phyloP scores from a whole-genome alignment of 1,139 yeast genomes.

The Sugiyamaella japonica region DNA sequence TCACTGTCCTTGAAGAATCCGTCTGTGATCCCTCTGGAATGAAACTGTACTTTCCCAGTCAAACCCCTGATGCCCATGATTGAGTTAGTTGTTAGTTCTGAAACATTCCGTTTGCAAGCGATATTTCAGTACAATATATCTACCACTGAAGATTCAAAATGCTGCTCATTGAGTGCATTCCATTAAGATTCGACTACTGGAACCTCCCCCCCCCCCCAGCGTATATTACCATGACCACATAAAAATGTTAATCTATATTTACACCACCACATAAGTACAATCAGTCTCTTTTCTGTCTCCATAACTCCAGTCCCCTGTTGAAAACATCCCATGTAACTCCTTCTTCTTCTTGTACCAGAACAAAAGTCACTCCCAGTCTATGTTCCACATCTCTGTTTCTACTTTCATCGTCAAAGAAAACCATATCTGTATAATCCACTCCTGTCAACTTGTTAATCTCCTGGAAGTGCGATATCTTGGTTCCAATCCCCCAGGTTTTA shows the following conservation, averaged over 20 bases:
- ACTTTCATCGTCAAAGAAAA: constrained; percentile 68
- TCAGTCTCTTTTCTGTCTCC: constrained; percentile 23
- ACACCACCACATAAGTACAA: neutral
- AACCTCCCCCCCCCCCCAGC: no score
- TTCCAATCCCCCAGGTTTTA: constrained; percentile 66
- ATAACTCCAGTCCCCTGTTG: constrained; percentile 33
- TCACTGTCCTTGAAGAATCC: constrained; percentile 10
- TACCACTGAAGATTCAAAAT: no score
- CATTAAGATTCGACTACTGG: no score
- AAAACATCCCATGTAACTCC: constrained; percentile 56
- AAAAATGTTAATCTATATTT: neutral
- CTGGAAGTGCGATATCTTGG: constrained; percentile 60
- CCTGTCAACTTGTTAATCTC: constrained; percentile 50
- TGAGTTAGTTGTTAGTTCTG: no score
- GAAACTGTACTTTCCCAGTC: neutral
- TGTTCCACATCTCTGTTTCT: constrained; percentile 64
- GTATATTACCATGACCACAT: no score
- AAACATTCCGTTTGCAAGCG: no score
- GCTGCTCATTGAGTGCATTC: no score
- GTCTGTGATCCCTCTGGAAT: neutral
- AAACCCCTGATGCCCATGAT: constrained; percentile 13
- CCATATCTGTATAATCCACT: constrained; percentile 52
- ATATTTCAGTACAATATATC: no score
- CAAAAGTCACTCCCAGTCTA: constrained; percentile 59
- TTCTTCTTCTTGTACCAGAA: constrained; percentile 47